These are phyloP conservation scores for Exophiala xenobiotica DNA, from an alignment of 2,329 filamentous ascomycete genomes.

Conservation along the genomic window DNA sequence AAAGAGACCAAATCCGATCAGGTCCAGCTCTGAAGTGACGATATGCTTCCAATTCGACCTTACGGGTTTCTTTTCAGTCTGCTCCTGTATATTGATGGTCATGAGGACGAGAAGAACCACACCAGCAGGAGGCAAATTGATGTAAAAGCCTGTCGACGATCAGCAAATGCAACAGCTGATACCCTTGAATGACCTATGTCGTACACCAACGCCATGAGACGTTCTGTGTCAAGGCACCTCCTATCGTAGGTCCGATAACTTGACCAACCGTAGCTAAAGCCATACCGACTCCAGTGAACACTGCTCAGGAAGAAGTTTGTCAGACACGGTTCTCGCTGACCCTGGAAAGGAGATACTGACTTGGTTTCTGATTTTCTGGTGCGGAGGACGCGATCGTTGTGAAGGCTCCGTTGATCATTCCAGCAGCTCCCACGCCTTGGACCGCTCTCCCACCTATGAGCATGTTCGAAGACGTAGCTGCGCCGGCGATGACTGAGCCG, in stretches of 20 bases:
- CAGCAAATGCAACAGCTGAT: too few relatives aligned
- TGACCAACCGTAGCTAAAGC: constrained; percentile 39
- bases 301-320: too few relatives aligned
- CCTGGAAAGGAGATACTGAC: too few relatives aligned
- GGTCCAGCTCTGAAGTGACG: constrained; percentile 46
- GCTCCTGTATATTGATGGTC: constrained; percentile 15
- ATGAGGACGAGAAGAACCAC: constrained; percentile 39
- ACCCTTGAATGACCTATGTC: too few relatives aligned
- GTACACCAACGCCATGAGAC: constrained; percentile 36
- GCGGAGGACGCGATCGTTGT: constrained; percentile 38
- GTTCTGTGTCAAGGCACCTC: constrained; percentile 42
- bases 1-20: constrained; percentile 60
- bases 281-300: constrained; percentile 37
- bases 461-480: constrained; percentile 32
- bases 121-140: constrained; percentile 45
- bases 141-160: constrained; percentile 38
- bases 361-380: constrained; percentile 36
- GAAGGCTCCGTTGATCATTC: constrained; percentile 44
- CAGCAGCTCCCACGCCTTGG: constrained; percentile 36
- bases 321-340: too few relatives aligned
- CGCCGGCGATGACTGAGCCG: constrained; percentile 34
- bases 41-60: constrained; percentile 21
- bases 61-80: constrained; percentile 14
- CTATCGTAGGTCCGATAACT: constrained; percentile 44
- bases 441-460: constrained; percentile 39